These are phyloP conservation scores for Xanthoceras sorbifolium DNA, from an alignment of 345 rosid species.

Conservation along the genomic window DNA sequence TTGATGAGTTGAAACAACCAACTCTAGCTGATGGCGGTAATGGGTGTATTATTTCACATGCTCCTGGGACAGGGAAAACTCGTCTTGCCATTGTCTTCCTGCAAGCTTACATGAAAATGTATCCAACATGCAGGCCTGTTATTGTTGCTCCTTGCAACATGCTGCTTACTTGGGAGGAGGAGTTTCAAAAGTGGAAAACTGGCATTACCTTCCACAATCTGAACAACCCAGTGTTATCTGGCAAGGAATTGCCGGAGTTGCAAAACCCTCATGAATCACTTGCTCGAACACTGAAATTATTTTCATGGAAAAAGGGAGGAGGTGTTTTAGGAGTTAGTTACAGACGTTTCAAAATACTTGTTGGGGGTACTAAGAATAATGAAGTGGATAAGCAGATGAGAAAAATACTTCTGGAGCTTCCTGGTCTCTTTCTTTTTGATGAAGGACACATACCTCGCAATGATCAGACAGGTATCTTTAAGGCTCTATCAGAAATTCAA, in stretches of 20 bases:
- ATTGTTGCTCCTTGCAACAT: constrained; percentile 72
- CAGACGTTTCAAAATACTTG: constrained; percentile 57
- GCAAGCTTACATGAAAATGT: constrained; percentile 48
- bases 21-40: constrained; percentile 27
- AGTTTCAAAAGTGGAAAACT: constrained; percentile 66
- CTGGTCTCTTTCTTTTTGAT: constrained; percentile 64
- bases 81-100: constrained; percentile 68
- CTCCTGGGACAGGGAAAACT: constrained; percentile 90
- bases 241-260: constrained; percentile 30
- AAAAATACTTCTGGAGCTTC: constrained; percentile 48
- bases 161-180: constrained; percentile 87
- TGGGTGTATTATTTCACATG: constrained; percentile 85
- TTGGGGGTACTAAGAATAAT: constrained; percentile 29
- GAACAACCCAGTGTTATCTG: constrained; percentile 46
- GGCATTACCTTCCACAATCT: constrained; percentile 60
- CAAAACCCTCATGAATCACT: not conserved
- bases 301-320: constrained; percentile 56
- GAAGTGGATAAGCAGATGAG: constrained; percentile 31
- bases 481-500: constrained; percentile 48
- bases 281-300: constrained; percentile 56
- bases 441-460: constrained; percentile 88
- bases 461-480: constrained; percentile 52
- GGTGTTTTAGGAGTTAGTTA: constrained; percentile 70
- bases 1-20: constrained; percentile 47
- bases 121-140: constrained; percentile 59